Conservation (phyloP, 768 basidiomycete species). For the Nidularia pulvinata region DNA sequence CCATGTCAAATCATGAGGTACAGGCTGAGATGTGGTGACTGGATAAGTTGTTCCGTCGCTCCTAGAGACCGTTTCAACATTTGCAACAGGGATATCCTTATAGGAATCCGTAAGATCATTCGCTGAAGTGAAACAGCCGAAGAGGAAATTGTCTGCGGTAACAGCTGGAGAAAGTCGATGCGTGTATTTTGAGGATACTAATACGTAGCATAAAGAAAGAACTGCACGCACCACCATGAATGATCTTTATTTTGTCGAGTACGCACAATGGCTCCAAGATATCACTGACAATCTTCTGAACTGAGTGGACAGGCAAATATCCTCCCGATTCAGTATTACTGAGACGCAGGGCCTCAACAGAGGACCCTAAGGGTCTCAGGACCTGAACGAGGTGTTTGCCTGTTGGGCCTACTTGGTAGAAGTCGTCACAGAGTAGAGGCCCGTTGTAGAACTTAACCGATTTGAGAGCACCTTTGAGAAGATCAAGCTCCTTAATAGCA, state of each 20-base stretch:
- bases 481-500: conserved; percentile 1
- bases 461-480: neutral
- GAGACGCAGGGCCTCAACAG: conserved; percentile 8
- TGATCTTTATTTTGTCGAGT: conserved; percentile 2
- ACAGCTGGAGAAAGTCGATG: conserved; percentile 1
- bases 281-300: conserved; percentile 8
- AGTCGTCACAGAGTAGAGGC: conserved; percentile 4
- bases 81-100: neutral
- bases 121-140: neutral
- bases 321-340: conserved; percentile 2
- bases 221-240: conserved; percentile 7
- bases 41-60: conserved; percentile 4
- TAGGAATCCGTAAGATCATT: conserved; percentile 1
- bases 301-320: conserved; percentile 7
- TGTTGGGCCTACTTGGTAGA: conserved; percentile 5
- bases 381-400: conserved; percentile 9
- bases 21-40: conserved; percentile 2
- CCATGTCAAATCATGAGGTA: conserved; percentile 3
- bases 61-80: neutral
- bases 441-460: neutral
- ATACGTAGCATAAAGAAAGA: neutral
- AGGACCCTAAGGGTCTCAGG: conserved; percentile 4
- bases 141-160: conserved; percentile 7
- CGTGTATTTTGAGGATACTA: neutral
- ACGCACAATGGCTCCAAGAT: neutral